Percentiles rank a stretch among this genome's conserved stretches.
phyloP scores from a whole-genome alignment of 2,329 filamentous ascomycete genomes.

The Cladophialophora immunda region DNA sequence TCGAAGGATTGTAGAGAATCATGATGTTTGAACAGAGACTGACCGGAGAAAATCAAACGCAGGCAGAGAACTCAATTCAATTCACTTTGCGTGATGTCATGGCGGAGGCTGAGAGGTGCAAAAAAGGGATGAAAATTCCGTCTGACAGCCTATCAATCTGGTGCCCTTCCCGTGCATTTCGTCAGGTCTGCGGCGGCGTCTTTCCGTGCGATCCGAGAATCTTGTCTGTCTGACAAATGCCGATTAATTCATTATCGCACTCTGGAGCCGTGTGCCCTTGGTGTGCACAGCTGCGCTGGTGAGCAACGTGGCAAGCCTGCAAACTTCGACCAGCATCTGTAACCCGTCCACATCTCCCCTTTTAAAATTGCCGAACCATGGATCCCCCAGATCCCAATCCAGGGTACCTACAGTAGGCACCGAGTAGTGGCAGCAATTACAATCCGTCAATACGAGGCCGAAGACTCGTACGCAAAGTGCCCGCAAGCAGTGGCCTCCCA shows the following conservation, averaged over 20 bases:
- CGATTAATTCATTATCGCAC: neutral
- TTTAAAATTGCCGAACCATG: conserved; percentile 7
- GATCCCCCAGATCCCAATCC: neutral
- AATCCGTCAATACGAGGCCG: neutral
- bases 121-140: neutral
- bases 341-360: conserved; percentile 3
- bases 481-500: neutral
- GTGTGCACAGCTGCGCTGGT: neutral
- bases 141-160: neutral
- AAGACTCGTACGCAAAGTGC: neutral
- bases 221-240: neutral
- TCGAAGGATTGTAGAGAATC: neutral
- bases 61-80: neutral
- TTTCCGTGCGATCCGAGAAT: neutral
- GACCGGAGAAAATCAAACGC: neutral
- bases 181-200: neutral
- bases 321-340: conserved; percentile 8
- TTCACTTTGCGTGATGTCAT: neutral
- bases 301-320: conserved; percentile 16
- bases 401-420: conserved; percentile 4
- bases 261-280: neutral
- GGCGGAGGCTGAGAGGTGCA: neutral
- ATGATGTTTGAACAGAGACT: neutral
- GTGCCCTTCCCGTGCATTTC: no score
- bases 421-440: neutral